These are phyloP conservation scores for Aspergillus sp. DNA, from an alignment of 2,329 filamentous ascomycete genomes.

Conservation along the genomic window DNA sequence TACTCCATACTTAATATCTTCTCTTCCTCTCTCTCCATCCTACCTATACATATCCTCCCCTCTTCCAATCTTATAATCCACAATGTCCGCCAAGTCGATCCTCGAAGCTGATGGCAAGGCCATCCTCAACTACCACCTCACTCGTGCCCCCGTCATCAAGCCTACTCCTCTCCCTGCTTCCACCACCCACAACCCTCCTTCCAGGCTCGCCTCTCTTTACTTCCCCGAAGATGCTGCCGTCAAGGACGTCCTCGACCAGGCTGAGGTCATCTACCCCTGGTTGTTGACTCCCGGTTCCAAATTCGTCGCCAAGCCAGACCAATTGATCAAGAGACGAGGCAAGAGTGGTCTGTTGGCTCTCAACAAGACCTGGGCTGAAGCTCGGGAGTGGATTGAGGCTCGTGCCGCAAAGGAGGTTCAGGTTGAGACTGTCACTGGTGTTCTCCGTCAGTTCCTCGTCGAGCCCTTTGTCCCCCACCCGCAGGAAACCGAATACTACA, in stretches of 20 bases:
- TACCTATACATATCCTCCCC: slow-evolving; percentile 20
- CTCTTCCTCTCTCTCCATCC: slow-evolving; percentile 8
- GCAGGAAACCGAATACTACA: slow-evolving; percentile 96
- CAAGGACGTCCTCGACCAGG: slow-evolving; percentile 83
- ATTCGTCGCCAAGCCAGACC: slow-evolving; percentile 98
- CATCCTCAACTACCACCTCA: slow-evolving; percentile 99
- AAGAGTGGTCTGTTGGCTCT: slow-evolving; percentile 95
- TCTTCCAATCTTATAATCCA: slow-evolving; percentile 25
- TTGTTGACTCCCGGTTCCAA: slow-evolving; percentile 75
- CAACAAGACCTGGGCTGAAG: slow-evolving; percentile 96
- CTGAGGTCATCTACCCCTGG: slow-evolving; percentile 96
- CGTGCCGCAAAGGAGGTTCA: slow-evolving; percentile 86
- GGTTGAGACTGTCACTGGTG: slow-evolving; percentile 86
- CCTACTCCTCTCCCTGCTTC: slow-evolving; percentile 82
- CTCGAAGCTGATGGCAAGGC: slow-evolving; percentile 99
- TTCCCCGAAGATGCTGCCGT: slow-evolving; percentile 86
- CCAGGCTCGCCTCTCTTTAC: slow-evolving; percentile 85
- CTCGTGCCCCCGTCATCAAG: slow-evolving; percentile 95
- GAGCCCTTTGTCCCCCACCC: slow-evolving; percentile 98
- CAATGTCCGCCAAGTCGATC: slow-evolving; percentile 95
- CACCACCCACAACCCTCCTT: slow-evolving; percentile 84
- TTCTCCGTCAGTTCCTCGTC: slow-evolving; percentile 90
- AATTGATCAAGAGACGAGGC: slow-evolving; percentile 98
- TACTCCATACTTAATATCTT: slow-evolving; percentile 4
- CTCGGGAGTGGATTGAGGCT: slow-evolving; percentile 87